phyloP scores from a whole-genome alignment of 805 yeast genomes.

The Blastobotrys terrestris region DNA sequence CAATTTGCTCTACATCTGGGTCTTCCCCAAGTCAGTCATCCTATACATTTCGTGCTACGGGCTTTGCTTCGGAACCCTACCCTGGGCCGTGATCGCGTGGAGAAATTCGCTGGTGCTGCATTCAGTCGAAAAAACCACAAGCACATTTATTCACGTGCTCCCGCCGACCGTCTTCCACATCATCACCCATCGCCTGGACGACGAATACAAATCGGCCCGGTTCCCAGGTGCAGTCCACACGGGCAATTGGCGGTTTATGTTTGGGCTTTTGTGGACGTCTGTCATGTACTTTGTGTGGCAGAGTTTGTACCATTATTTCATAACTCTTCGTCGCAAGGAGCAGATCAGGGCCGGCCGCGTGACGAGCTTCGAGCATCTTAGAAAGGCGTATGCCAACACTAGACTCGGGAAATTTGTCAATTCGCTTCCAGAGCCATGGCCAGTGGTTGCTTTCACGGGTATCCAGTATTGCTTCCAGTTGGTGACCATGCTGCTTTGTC shows the following conservation, averaged over 20 bases:
- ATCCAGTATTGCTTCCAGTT: slow-evolving; percentile 86
- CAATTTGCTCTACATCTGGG: slow-evolving; percentile 70
- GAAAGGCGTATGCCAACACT: slow-evolving; percentile 60
- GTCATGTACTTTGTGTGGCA: slow-evolving; percentile 87
- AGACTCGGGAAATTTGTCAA: slow-evolving; percentile 73
- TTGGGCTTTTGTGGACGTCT: slow-evolving; percentile 73
- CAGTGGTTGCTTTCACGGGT: slow-evolving; percentile 78
- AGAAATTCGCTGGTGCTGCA: slow-evolving; percentile 88
- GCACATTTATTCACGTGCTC: slow-evolving; percentile 81
- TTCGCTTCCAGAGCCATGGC: slow-evolving; percentile 74
- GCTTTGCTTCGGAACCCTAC: slow-evolving; percentile 78
- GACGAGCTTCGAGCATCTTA: slow-evolving; percentile 80
- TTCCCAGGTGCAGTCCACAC: slow-evolving; percentile 77
- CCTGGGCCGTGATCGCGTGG: slow-evolving; percentile 96
- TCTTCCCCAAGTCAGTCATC: slow-evolving; percentile 64
- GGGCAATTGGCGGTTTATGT: slow-evolving; percentile 62
- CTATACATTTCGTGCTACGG: slow-evolving; percentile 81
- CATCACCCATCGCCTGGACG: slow-evolving; percentile 69
- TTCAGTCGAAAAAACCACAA: slow-evolving; percentile 85
- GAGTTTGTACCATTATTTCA: slow-evolving; percentile 80
- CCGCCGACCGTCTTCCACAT: slow-evolving; percentile 88
- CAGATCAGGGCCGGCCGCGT: slow-evolving; percentile 80
- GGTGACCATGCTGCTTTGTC: slow-evolving; percentile 80
- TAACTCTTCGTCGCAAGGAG: slow-evolving; percentile 71
- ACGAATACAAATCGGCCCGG: slow-evolving; percentile 44